Base-by-base conservation (phyloP, 2,329 filamentous ascomycete genomes). In the Exophiala sideris region DNA sequence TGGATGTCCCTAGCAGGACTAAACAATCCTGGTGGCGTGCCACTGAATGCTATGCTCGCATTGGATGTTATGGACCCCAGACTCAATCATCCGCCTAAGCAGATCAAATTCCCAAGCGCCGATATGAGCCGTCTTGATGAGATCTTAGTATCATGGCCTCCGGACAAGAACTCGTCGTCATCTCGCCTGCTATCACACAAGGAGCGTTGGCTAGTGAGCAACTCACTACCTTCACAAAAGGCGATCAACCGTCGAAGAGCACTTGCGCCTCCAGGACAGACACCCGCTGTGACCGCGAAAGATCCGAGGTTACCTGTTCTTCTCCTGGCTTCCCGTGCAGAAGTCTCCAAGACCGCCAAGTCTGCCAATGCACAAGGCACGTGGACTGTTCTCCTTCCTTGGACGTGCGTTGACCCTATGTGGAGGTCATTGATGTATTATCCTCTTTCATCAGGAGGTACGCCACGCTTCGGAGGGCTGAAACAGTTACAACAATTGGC, bases 351-450 rank as follows among this genome's bases (percentile, higher is more conserved):
- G 83, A 3, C 68, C 78, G 8, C 68, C 72, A 9, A 62, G n/a
- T 57, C 63, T 5, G 70, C 63, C 73, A 79, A 79, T 44, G 73
- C 76, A 1, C 84, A 87, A 45, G 86, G 87, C 0, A 85, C 79
- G 0, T 97, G 91, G 90, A 94, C 86, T 0, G 68, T 97, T 1
- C 76, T 97, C 20, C 79, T 94, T 2, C 94, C 94, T 0, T 96
- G 92, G 90, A 91, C 89, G 67, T 96, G 89, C 64, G 87, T 97
- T 34, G 76, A 84, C 34, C 83, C 89, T 0, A 77, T 96, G 32
- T 99, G 94, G 94, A 87, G 92, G 64, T 85, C 83, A 44, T 73
- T 97, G 11, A 86, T 95, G 72, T 90, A 90, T 66, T 90, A 86
- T 56, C 89, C 89, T 0, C 77, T 95, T 0, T 87, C 85, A 0